phyloP scores from a whole-genome alignment of 2,329 filamentous ascomycete genomes.

The Aspergillus uvarum region DNA sequence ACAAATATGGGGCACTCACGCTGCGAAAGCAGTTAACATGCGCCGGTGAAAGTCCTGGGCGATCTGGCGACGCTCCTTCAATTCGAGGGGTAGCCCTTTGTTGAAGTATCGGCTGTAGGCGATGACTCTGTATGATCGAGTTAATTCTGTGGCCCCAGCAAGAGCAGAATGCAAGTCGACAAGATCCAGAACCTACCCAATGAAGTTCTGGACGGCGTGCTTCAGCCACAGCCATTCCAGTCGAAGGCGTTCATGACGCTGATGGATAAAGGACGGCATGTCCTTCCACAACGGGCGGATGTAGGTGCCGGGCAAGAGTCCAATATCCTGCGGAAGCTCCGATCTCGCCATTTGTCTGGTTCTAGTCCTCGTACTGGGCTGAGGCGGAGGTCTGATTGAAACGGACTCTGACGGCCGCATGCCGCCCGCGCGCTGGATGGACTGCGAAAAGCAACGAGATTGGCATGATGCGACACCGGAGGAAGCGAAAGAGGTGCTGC shows the following conservation, averaged over 20 bases:
- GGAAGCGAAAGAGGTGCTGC: slow-evolving; percentile 13
- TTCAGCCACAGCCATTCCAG: slow-evolving; percentile 45
- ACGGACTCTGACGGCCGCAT: slow-evolving; percentile 23
- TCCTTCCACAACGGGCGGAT: slow-evolving; percentile 41
- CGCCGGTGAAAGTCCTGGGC: slow-evolving; percentile 44
- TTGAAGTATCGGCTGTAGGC: slow-evolving; percentile 35
- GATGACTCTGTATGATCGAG: slow-evolving; percentile 25
- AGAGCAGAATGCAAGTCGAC: not conserved
- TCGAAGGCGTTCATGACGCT: slow-evolving; percentile 35
- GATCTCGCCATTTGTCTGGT: slow-evolving; percentile 32
- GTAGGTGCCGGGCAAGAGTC: slow-evolving; percentile 47
- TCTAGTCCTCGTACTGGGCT: slow-evolving; percentile 42
- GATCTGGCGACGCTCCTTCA: slow-evolving; percentile 36
- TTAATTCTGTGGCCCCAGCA: slow-evolving; percentile 11
- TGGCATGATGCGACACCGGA: slow-evolving; percentile 22
- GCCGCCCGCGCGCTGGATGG: slow-evolving; percentile 20
- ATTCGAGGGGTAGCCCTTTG: slow-evolving; percentile 35
- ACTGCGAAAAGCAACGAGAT: slow-evolving; percentile 38
- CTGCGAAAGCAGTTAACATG: slow-evolving; percentile 51
- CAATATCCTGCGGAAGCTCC: slow-evolving; percentile 46
- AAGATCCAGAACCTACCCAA: slow-evolving; percentile 30
- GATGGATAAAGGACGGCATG: slow-evolving; percentile 41
- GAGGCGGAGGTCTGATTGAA: slow-evolving; percentile 30
- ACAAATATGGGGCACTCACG: slow-evolving; percentile 31
- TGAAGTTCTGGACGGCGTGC: slow-evolving; percentile 32